Percentiles rank a stretch among this genome's conserved stretches.
Evolutionary conservation across 768 basidiomycete species (phyloP).

Genomic region (Podaxis sp.): DNA sequence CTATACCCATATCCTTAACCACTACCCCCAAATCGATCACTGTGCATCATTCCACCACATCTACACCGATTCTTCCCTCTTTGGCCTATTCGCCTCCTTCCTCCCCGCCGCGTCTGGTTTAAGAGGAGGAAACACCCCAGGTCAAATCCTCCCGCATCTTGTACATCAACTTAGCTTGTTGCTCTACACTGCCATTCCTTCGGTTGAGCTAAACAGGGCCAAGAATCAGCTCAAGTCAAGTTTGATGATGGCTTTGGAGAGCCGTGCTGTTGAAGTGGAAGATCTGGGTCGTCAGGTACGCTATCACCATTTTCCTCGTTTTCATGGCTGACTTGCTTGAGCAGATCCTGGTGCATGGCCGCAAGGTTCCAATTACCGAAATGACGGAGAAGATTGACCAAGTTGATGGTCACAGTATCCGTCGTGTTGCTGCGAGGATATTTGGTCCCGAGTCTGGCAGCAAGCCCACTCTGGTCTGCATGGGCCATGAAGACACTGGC

Average conservation of each 20-base stretch:
- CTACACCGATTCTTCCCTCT: conserved; percentile 91
- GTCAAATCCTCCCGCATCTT: conserved; percentile 79
- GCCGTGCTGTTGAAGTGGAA: conserved; percentile 79
- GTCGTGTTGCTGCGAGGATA: conserved; percentile 72
- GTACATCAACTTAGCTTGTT: conserved; percentile 86
- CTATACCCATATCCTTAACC: conserved; percentile 95
- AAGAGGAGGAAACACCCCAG: conserved; percentile 61
- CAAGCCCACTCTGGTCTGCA: conserved; percentile 77
- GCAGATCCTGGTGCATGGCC: conserved; percentile 81
- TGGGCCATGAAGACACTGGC: conserved; percentile 80
- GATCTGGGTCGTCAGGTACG: conserved; percentile 86
- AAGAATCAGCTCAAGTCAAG: conserved; percentile 95
- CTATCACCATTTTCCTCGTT: conserved; percentile 1
- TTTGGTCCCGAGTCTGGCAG: conserved; percentile 64
- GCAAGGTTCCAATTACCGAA: conserved; percentile 84
- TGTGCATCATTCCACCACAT: conserved; percentile 98
- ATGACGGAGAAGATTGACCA: conserved; percentile 87
- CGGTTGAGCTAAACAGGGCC: conserved; percentile 76
- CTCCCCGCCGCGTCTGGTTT: conserved; percentile 59
- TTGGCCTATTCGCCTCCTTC: conserved; percentile 89
- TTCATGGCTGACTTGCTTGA: conserved; percentile 12
- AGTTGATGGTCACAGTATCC: conserved; percentile 69
- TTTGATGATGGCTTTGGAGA: conserved; percentile 94
- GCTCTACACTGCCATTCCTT: conserved; percentile 65
- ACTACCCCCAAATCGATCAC: conserved; percentile 91